phyloP scores from a whole-genome alignment of 2,329 filamentous ascomycete genomes.

The Neofusicoccum sp. region DNA sequence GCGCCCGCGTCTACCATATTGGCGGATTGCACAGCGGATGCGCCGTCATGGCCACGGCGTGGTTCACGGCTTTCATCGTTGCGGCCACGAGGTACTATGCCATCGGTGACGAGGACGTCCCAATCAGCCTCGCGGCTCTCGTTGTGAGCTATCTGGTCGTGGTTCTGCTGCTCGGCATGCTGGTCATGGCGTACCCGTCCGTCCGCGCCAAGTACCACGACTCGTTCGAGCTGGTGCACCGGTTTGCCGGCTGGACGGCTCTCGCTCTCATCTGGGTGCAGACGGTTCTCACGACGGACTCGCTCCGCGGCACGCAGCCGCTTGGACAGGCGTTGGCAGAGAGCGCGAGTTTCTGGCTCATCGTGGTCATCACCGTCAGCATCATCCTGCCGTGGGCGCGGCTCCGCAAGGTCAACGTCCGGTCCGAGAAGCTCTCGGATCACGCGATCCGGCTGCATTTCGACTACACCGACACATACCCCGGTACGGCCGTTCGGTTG shows the following conservation, averaged over 20 bases:
- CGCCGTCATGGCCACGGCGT: conserved; percentile 34
- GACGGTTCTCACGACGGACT: conserved; percentile 15
- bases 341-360: conserved; percentile 64
- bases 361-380: conserved; percentile 63
- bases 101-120: conserved; percentile 4
- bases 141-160: conserved; percentile 26
- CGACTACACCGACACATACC: conserved; percentile 14
- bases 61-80: conserved; percentile 41
- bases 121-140: conserved; percentile 23
- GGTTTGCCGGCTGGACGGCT: conserved; percentile 34
- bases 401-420: conserved; percentile 65
- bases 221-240: conserved; percentile 34
- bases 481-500: conserved; percentile 7
- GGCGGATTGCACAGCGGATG: conserved; percentile 37
- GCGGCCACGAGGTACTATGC: conserved; percentile 30
- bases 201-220: conserved; percentile 31
- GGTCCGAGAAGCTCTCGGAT: conserved; percentile 64
- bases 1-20: conserved; percentile 32
- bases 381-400: conserved; percentile 72
- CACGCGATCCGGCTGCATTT: conserved; percentile 69
- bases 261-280: conserved; percentile 35
- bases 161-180: conserved; percentile 25
- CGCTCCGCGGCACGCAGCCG: conserved; percentile 26
- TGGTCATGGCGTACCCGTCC: conserved; percentile 27
- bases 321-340: conserved; percentile 42